Evolutionary conservation across 176 grass and related monocot genomes (phyloP).

Genomic region (Zoysia pacifica): DNA sequence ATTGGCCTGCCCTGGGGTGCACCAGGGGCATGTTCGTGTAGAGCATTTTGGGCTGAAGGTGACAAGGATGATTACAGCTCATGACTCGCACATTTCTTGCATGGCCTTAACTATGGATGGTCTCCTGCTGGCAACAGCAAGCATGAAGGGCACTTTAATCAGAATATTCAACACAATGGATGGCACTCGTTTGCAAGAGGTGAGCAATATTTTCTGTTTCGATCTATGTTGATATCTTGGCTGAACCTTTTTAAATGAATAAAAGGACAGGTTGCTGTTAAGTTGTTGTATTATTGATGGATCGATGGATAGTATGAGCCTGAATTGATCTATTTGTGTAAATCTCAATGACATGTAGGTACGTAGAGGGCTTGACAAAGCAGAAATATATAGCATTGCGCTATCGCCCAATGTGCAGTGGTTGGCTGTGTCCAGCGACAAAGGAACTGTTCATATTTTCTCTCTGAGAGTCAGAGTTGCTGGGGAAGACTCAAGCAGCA

Average conservation of each 20-base stretch:
- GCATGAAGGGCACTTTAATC: slow-evolving; percentile 87
- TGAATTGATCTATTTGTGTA: slow-evolving; percentile 29
- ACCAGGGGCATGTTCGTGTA: slow-evolving; percentile 69
- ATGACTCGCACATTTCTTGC: slow-evolving; percentile 91
- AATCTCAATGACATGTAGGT: slow-evolving; percentile 58
- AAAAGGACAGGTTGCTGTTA: neutral
- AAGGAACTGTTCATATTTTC: slow-evolving; percentile 91
- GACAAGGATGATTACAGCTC: slow-evolving; percentile 75
- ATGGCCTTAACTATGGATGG: slow-evolving; percentile 91
- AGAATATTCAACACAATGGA: slow-evolving; percentile 99
- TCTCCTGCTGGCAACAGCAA: slow-evolving; percentile 81
- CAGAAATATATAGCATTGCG: slow-evolving; percentile 86
- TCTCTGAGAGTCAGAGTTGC: slow-evolving; percentile 82
- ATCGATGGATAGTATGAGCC: neutral
- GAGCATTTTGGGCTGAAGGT: slow-evolving; percentile 94
- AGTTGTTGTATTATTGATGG: neutral
- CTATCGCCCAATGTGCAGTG: slow-evolving; percentile 86
- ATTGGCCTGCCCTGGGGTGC: slow-evolving; percentile 79
- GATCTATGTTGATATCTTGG: slow-evolving; percentile 7
- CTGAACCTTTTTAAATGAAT: neutral
- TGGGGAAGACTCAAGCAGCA: slow-evolving; percentile 61
- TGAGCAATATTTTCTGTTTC: slow-evolving; percentile 34
- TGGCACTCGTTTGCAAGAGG: slow-evolving; percentile 88
- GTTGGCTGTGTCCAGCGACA: slow-evolving; percentile 86
- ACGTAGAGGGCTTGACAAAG: slow-evolving; percentile 85